Conservation (phyloP, 164 flowering plant species). For the Umbellularia californica region DNA sequence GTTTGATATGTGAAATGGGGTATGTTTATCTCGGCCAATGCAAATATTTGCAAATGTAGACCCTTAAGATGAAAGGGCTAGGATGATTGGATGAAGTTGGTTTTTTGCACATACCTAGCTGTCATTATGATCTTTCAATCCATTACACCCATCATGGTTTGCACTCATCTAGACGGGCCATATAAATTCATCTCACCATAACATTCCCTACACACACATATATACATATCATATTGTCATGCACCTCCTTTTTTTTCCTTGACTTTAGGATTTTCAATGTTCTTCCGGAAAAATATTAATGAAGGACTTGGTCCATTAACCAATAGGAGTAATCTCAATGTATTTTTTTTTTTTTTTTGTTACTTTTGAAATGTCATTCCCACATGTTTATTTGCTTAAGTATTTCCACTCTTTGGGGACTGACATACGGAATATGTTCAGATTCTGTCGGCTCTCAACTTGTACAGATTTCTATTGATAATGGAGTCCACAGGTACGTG, state of each 20-base stretch:
- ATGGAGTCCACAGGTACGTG: slow-evolving; percentile 60
- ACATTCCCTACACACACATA: no score
- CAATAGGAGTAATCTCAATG: neutral
- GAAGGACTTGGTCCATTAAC: neutral
- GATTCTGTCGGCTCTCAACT: slow-evolving; percentile 81
- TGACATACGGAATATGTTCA: slow-evolving; percentile 21
- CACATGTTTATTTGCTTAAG: neutral
- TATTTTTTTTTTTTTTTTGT: neutral
- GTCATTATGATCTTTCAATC: no score
- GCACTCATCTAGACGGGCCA: no score
- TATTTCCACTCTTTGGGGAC: neutral
- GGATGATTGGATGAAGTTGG: no score
- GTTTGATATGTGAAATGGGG: no score
- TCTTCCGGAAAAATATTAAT: neutral
- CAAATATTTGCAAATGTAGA: no score
- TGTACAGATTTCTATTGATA: slow-evolving; percentile 74
- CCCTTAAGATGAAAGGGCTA: no score
- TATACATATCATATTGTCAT: no score
- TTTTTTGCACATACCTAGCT: no score
- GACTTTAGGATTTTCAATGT: neutral
- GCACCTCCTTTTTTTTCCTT: neutral
- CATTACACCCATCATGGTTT: no score
- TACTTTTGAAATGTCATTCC: neutral
- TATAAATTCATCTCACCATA: no score
- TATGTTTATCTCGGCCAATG: no score